Evolutionary conservation across 176 grass and related monocot species (phyloP).

Genomic region (Oryza longistaminata): DNA sequence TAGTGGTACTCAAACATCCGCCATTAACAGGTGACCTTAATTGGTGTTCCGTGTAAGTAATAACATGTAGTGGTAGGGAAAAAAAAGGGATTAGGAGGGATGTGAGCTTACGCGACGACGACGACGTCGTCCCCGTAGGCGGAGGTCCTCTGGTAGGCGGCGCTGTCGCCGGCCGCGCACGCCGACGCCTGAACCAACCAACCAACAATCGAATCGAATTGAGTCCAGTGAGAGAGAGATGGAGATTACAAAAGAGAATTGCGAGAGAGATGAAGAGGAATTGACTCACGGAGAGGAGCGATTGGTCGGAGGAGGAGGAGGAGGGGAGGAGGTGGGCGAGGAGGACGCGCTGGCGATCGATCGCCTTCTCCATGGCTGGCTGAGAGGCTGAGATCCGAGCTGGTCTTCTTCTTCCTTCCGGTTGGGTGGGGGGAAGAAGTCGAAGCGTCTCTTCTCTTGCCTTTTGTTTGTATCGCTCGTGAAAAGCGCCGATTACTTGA

Average conservation of each 20-base stretch:
- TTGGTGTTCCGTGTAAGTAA: neutral
- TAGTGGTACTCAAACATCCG: neutral
- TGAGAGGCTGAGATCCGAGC: neutral
- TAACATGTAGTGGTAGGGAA: neutral
- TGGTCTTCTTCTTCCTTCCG: neutral
- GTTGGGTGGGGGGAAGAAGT: no score
- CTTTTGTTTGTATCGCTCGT: no score
- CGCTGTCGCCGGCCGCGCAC: constrained; percentile 92
- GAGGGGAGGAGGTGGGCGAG: constrained; percentile 77
- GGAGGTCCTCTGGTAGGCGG: constrained; percentile 76
- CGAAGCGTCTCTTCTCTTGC: no score
- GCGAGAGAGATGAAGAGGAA: neutral
- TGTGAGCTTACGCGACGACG: constrained; percentile 74
- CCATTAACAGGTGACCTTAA: neutral
- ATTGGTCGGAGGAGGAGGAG: constrained; percentile 1
- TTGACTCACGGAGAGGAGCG: constrained; percentile 7
- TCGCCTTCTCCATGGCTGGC: constrained; percentile 85
- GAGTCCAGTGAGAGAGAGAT: neutral
- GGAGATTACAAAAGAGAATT: neutral
- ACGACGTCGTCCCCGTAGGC: constrained; percentile 83
- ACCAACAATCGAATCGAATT: neutral
- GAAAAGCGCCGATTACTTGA: no score
- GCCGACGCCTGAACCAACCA: constrained; percentile 56
- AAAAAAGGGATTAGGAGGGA: neutral
- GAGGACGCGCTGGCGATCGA: constrained; percentile 82